Conservation (phyloP, 208 protist species). For the Trypanosoma theileri region DNA sequence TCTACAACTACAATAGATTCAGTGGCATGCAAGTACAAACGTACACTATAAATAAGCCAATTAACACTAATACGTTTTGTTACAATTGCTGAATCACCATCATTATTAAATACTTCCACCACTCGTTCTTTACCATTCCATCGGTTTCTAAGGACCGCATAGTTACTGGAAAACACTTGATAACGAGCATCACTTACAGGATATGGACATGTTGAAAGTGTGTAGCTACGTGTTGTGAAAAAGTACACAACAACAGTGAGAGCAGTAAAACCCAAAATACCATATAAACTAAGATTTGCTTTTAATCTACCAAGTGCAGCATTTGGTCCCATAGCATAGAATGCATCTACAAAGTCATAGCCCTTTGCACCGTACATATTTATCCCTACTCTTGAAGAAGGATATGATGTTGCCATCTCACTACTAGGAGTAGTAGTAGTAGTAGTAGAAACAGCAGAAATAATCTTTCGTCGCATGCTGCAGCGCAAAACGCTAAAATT, state of each 20-base stretch:
- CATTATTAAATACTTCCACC: slow-evolving; percentile 26
- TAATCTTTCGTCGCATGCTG: neutral
- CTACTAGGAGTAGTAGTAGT: no score
- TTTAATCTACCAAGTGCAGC: slow-evolving; percentile 32
- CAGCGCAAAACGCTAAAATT: neutral
- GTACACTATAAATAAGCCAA: slow-evolving; percentile 54
- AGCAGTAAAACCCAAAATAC: slow-evolving; percentile 20
- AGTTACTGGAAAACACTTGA: slow-evolving; percentile 67
- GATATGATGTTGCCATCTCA: neutral
- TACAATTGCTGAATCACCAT: neutral
- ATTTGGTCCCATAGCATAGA: slow-evolving; percentile 32
- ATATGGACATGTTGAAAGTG: slow-evolving; percentile 57
- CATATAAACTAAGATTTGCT: slow-evolving; percentile 31
- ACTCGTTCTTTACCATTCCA: slow-evolving; percentile 41
- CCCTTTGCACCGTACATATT: slow-evolving; percentile 11
- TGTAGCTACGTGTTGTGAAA: slow-evolving; percentile 65
- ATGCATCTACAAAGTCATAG: slow-evolving; percentile 46
- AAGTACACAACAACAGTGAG: slow-evolving; percentile 47
- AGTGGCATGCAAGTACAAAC: slow-evolving; percentile 58
- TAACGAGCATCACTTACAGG: slow-evolving; percentile 47
- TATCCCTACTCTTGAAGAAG: neutral
- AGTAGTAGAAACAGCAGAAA: neutral
- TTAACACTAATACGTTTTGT: slow-evolving; percentile 48
- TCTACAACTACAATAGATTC: slow-evolving; percentile 54
- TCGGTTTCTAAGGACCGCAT: slow-evolving; percentile 62